Evolutionary conservation across 768 basidiomycete genomes (phyloP), one percentile per base, ranked within the genome.

Genomic region (Tylopilus intermedius): DNA sequence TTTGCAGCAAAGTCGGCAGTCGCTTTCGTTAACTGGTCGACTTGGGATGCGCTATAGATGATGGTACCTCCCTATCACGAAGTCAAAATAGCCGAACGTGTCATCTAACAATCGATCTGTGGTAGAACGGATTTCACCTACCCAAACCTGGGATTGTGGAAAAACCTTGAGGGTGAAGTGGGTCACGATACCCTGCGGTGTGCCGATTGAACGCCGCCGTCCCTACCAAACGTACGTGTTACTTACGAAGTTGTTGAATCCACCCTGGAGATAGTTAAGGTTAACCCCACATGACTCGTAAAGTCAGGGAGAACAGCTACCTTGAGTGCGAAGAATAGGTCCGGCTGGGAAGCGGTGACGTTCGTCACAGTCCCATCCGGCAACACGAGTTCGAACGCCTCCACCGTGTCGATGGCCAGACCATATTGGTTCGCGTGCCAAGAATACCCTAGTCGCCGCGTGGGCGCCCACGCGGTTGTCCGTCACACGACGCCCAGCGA

Each of bases 401-500:
- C 66, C 51, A 85, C 72, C 5, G 69, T 83, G 57, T 86, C 85
- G 26, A 75, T 50, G 0, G 80, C 75, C 37, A 86, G 57, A 5
- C 85, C 84, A 58, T 76, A 71, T 53, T 81, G 79, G 59, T 85
- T 85, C 1, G 80, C 78, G 54, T 75, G 72, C 79, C 78, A 86
- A 11, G 84, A 84, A 58, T 82, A 86, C 3, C 84, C 84, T 78
- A 8, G 40, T 61, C 48, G 45, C 49, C 46, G 49, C 54, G 27
- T 61, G 15, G 55, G 26, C 33, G 10, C 21, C 42, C 53, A 59
- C 48, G 45, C 18, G 46, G 41, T 47, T 14, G 37, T 26, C 53
- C 42, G 41, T 62, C 39, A 49, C 44, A 39, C 11, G 15, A 22
- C 29, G 30, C 38, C 50, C 30, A 35, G 35, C 18, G 26, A 27